Conservation (phyloP, 2,329 filamentous ascomycete species). For the Lecanicillium sp. region DNA sequence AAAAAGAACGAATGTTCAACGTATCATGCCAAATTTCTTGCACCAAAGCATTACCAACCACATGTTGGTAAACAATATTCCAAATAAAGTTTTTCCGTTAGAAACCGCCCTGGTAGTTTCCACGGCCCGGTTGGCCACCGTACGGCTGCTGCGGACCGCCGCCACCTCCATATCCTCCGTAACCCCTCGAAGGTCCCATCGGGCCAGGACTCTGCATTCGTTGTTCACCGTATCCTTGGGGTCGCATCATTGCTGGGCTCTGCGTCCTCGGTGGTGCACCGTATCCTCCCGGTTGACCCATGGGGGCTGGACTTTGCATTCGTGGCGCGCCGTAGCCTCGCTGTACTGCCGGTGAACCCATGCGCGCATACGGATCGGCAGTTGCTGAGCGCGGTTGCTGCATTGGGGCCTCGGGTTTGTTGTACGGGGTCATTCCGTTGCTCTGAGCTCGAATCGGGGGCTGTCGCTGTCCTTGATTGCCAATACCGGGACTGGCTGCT, state of each 20-base stretch:
- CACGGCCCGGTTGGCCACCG: slow-evolving; percentile 5
- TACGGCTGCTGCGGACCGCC: slow-evolving; percentile 4
- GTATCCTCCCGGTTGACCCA: slow-evolving; percentile 7
- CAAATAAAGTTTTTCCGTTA: too few species aligned
- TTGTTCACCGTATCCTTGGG: slow-evolving; percentile 3
- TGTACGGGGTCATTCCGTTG: slow-evolving; percentile 1
- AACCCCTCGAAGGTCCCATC: not conserved
- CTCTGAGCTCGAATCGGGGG: slow-evolving; percentile 8
- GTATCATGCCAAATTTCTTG: too few species aligned
- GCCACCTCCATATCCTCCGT: too few species aligned
- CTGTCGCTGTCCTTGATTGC: not conserved
- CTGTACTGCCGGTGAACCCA: slow-evolving; percentile 11
- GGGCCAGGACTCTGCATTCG: slow-evolving; percentile 8
- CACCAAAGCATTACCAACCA: too few species aligned
- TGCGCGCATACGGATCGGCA: slow-evolving; percentile 6
- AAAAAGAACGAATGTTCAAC: too few species aligned
- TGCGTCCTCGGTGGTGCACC: not conserved
- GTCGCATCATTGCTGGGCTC: slow-evolving; percentile 7
- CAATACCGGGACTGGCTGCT: not conserved
- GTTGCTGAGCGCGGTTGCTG: slow-evolving; percentile 4
- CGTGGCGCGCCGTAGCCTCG: slow-evolving; percentile 8
- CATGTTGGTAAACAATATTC: too few species aligned
- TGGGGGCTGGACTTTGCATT: slow-evolving; percentile 8
- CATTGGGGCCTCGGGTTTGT: not conserved
- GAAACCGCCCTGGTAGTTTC: slow-evolving; percentile 2